Base-by-base conservation (phyloP, 1,139 yeast species). In the Pichia sp. region DNA sequence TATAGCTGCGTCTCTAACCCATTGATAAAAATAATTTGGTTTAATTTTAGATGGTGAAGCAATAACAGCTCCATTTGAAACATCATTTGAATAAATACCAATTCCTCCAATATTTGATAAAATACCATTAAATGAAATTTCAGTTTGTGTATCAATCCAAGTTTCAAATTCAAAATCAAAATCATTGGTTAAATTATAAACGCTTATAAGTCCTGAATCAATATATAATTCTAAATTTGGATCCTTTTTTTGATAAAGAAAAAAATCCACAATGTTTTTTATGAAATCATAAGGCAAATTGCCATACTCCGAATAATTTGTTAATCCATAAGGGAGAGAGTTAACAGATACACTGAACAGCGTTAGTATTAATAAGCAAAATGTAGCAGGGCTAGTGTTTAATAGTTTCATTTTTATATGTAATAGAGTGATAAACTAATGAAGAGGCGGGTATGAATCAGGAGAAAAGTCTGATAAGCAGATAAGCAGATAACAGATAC, bases 1-100 rank as follows among this genome's bases (percentile, higher is more conserved):
- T 41, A 90, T 75, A 0, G 97, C 96, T 30, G 90, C 80, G 60
- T 90, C 98, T 56, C 98, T 73, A 3, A 79, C 74, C 98, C 98
- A 90, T 57, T 86, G 95, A 59, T 76, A 90, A 56, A 76, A 89
- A 61, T 90, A 90, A 63, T 90, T 74, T 0, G 97, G 97, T 24
- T 69, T 52, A 0, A 44, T 6, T 45, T 62, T 74, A 0, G 95
- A 86, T 3, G 96, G 95, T 8, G 95, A 82, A 1, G 97, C 97
- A 50, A 90, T 71, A 4, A 87, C 83, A 3, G 78, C 87, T 27
- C 97, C 97, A 9, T 69, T 65, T 1, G 70, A 59, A 1, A 82
- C 83, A 37, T 70, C 73, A 2, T 60, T 60, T 1, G 60, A 53
- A 31, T 45, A 43, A 7, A 36, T 43, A 10, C 64, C 64, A 25